Conservation (phyloP, 371 early-diverging fungal genomes). For the Mucor lusitanicus region DNA sequence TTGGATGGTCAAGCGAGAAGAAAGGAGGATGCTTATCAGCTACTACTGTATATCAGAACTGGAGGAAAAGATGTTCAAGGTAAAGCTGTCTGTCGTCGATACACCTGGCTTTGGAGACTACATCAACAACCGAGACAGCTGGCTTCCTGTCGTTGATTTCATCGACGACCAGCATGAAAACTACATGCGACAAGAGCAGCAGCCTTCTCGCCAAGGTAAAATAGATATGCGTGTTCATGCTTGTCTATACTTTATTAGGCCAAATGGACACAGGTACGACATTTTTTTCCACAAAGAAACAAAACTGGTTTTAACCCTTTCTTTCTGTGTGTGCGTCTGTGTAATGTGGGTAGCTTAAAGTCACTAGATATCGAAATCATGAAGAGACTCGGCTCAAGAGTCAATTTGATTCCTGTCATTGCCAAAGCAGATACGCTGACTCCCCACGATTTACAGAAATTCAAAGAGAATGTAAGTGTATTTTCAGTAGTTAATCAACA, state of each 20-base stretch:
- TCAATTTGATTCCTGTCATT: conserved; percentile 87
- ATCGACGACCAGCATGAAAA: conserved; percentile 94
- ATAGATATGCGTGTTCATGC: conserved; percentile 79
- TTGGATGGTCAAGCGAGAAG: not conserved
- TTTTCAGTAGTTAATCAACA: too few relatives aligned
- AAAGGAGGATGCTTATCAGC: conserved; percentile 17
- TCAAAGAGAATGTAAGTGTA: conserved; percentile 66
- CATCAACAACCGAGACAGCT: conserved; percentile 68
- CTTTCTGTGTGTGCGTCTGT: not conserved
- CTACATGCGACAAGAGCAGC: conserved; percentile 74
- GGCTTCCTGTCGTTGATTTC: conserved; percentile 74
- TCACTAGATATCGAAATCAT: conserved; percentile 93
- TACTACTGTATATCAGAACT: conserved; percentile 82
- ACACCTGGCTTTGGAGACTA: conserved; percentile 95
- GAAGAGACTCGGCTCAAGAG: conserved; percentile 79
- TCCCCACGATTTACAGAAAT: conserved; percentile 72
- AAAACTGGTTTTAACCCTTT: not conserved
- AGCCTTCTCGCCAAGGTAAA: conserved; percentile 52
- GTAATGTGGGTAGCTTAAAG: conserved; percentile 60
- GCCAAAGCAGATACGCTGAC: conserved; percentile 77
- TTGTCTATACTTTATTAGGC: conserved; percentile 86
- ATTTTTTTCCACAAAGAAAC: conserved; percentile 21
- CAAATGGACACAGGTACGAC: conserved; percentile 66
- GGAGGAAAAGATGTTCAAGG: conserved; percentile 95
- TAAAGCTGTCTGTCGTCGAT: conserved; percentile 89